A percentile compares a stretch with the other conserved stretches of the same genome.
phyloP scores from a whole-genome alignment of 306 rosid genomes.

The Rubus parviflorus region DNA sequence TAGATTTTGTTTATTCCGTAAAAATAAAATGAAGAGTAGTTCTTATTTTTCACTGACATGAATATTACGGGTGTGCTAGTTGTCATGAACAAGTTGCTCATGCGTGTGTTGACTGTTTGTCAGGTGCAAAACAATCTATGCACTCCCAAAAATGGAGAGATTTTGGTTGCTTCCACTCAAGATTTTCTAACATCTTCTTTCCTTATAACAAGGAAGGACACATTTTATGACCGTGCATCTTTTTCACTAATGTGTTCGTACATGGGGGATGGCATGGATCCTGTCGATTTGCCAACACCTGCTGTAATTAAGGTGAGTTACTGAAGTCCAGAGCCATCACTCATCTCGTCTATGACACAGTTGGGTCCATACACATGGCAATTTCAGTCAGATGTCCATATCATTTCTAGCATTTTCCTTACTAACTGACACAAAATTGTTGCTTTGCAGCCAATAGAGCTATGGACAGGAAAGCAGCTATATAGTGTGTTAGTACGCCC shows the following conservation, averaged over 20 bases:
- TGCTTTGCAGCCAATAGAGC: constrained; percentile 83
- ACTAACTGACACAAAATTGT: constrained; percentile 18
- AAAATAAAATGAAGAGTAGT: background rate
- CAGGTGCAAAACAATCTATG: constrained; percentile 97
- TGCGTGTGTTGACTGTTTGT: constrained; percentile 18
- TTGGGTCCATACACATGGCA: background rate
- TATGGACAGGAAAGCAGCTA: constrained; percentile 97
- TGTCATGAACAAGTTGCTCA: constrained; percentile 8
- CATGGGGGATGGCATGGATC: constrained; percentile 86
- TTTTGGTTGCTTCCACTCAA: constrained; percentile 96
- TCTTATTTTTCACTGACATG: background rate
- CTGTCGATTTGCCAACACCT: constrained; percentile 89
- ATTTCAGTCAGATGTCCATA: background rate
- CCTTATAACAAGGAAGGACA: constrained; percentile 89
- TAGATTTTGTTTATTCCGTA: background rate
- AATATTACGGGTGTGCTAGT: background rate
- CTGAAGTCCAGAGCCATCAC: background rate
- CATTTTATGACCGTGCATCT: constrained; percentile 90
- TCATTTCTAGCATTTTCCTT: background rate
- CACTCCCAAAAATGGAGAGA: constrained; percentile 98
- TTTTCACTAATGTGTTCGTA: constrained; percentile 85
- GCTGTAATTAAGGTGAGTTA: constrained; percentile 78
- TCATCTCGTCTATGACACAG: background rate
- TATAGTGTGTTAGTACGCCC: constrained; percentile 83
- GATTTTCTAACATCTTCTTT: constrained; percentile 96